A percentile compares a stretch with the other conserved stretches of the same genome.
Conservation (phyloP, 2,329 filamentous ascomycete species). For the Rhinocladiella mackenziei region DNA sequence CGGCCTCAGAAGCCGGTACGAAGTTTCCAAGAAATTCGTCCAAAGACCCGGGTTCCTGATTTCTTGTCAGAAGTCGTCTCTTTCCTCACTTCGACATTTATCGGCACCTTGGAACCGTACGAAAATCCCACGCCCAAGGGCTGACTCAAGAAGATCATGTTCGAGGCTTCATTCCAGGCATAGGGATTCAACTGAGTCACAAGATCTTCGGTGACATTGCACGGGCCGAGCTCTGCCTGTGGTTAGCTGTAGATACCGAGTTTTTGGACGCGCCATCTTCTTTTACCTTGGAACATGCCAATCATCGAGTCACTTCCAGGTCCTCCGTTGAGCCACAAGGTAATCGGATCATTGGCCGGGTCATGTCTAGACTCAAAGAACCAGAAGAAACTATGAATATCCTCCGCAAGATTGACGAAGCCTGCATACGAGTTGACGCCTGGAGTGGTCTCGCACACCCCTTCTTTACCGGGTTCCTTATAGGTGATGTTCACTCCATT, state of each 20-base stretch:
- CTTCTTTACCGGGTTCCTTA: slow-evolving; percentile 52
- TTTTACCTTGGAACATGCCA: slow-evolving; percentile 41
- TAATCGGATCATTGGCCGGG: slow-evolving; percentile 43
- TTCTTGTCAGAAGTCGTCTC: slow-evolving; percentile 4
- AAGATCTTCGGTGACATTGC: slow-evolving; percentile 43
- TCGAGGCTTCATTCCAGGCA: slow-evolving; percentile 57
- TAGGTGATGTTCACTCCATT: slow-evolving; percentile 53
- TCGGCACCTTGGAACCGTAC: slow-evolving; percentile 38
- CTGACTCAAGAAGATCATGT: slow-evolving; percentile 60
- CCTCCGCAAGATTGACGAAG: slow-evolving; percentile 51
- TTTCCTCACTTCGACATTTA: slow-evolving; percentile 9
- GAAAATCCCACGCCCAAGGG: slow-evolving; percentile 58
- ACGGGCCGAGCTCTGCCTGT: slow-evolving; percentile 40
- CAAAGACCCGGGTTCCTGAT: slow-evolving; percentile 38
- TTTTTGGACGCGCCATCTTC: no score
- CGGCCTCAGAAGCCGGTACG: slow-evolving; percentile 42
- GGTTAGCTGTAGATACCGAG: no score
- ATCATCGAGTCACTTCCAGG: slow-evolving; percentile 43
- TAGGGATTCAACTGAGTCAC: slow-evolving; percentile 53
- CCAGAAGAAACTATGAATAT: slow-evolving; percentile 54
- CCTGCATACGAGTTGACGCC: slow-evolving; percentile 55
- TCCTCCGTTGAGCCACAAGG: slow-evolving; percentile 43
- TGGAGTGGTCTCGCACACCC: slow-evolving; percentile 53
- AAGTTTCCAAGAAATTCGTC: slow-evolving; percentile 45
- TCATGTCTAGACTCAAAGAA: slow-evolving; percentile 55